phyloP scores from a whole-genome alignment of 2,329 filamentous ascomycete species.

The Pestalotiopsis sp. region DNA sequence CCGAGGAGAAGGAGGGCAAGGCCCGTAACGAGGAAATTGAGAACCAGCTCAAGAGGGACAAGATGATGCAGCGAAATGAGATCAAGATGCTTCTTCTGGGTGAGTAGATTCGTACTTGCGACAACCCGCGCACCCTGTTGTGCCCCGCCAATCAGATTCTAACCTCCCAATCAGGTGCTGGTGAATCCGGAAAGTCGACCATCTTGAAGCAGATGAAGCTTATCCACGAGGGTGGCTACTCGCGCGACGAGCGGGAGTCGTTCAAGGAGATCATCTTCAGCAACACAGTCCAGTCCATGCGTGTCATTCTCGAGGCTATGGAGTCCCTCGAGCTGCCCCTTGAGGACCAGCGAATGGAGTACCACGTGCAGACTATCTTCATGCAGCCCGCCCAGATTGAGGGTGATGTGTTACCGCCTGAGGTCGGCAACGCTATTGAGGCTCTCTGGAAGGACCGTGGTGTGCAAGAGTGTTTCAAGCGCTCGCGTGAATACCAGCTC shows the following conservation, averaged over 20 bases:
- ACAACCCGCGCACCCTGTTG: not conserved
- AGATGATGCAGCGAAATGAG: slow-evolving; percentile 98
- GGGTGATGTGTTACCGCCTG: slow-evolving; percentile 89
- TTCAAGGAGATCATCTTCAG: slow-evolving; percentile 75
- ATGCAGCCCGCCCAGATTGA: slow-evolving; percentile 98
- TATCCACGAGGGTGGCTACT: slow-evolving; percentile 98
- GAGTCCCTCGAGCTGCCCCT: slow-evolving; percentile 77
- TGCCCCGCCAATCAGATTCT: slow-evolving; percentile 9
- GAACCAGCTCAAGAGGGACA: slow-evolving; percentile 97
- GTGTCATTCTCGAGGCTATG: slow-evolving; percentile 71
- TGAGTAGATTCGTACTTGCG: slow-evolving; percentile 51
- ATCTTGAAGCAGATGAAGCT: slow-evolving; percentile 99
- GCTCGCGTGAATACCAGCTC: slow-evolving; percentile 92
- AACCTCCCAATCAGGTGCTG: slow-evolving; percentile 68
- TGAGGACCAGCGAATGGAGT: slow-evolving; percentile 90
- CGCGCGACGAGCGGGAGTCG: slow-evolving; percentile 77
- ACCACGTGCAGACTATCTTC: slow-evolving; percentile 98
- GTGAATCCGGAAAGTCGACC: slow-evolving; percentile 96
- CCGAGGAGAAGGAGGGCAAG: slow-evolving; percentile 99
- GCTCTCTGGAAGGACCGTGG: slow-evolving; percentile 91
- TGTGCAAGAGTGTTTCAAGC: slow-evolving; percentile 93
- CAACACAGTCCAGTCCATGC: slow-evolving; percentile 72
- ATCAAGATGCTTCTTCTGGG: slow-evolving; percentile 99
- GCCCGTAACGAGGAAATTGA: slow-evolving; percentile 99
- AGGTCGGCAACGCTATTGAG: slow-evolving; percentile 91